phyloP scores from a whole-genome alignment of 2,329 filamentous ascomycete genomes.

The Alternaria gaisen region DNA sequence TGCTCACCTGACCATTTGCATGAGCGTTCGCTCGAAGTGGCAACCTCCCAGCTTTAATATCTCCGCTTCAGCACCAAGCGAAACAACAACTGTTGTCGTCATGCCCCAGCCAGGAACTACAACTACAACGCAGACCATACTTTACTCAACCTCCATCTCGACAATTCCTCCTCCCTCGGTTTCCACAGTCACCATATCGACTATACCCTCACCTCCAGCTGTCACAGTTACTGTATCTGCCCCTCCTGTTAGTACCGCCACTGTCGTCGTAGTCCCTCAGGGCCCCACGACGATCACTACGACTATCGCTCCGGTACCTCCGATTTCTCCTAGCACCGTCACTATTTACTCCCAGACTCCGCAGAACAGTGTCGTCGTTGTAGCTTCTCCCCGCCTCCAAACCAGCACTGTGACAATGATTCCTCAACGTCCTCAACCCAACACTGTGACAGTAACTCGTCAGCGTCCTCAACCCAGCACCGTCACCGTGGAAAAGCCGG shows the following conservation, averaged over 20 bases:
- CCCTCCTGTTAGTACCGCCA: not conserved
- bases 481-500: not conserved
- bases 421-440: not conserved
- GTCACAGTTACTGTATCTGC: not conserved
- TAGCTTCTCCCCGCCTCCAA: not conserved
- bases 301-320: not conserved
- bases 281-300: not conserved
- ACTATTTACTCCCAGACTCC: not conserved
- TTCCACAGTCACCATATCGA: not conserved
- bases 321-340: not conserved
- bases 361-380: not conserved
- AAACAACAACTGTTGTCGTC: constrained; percentile 4
- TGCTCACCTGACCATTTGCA: constrained; percentile 3
- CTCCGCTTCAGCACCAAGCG: not conserved
- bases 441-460: not conserved
- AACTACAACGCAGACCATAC: not conserved
- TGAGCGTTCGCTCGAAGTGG: constrained; percentile 10
- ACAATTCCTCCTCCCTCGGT: not conserved
- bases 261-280: constrained; percentile 1
- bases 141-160: not conserved
- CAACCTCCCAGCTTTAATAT: constrained; percentile 5
- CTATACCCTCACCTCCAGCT: not conserved
- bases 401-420: not conserved
- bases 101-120: not conserved
- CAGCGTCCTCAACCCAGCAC: not conserved